Evolutionary conservation across 108 stramenopile species (phyloP).

Genomic region (Bacterosira constricta): DNA sequence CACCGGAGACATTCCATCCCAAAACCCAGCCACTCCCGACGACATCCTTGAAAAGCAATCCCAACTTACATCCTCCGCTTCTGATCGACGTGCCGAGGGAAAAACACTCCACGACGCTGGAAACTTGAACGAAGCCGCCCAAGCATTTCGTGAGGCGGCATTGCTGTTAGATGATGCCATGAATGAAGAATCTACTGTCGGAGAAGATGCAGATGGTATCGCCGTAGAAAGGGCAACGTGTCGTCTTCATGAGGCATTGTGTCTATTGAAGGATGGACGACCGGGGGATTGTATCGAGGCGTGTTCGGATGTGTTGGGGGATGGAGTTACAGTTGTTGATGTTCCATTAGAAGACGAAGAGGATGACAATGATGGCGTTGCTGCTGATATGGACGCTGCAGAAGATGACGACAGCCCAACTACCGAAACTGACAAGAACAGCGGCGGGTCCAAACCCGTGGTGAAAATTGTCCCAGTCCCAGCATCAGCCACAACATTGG

Average conservation of each 20-base stretch:
- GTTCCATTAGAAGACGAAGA: constrained; percentile 10
- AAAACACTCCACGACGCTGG: constrained; percentile 69
- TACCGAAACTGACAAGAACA: too few relatives aligned
- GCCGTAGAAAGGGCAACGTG: constrained; percentile 70
- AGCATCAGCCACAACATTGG: background rate
- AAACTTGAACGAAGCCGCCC: constrained; percentile 50
- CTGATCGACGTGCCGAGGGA: constrained; percentile 43
- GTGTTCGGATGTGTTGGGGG: constrained; percentile 66
- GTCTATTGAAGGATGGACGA: constrained; percentile 69
- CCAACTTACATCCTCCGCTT: constrained; percentile 30
- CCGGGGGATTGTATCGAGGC: constrained; percentile 57
- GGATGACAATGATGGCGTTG: background rate
- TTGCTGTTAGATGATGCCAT: constrained; percentile 27
- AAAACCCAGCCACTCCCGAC: background rate
- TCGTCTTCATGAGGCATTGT: constrained; percentile 84
- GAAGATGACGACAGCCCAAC: background rate
- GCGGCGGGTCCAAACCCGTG: too few relatives aligned
- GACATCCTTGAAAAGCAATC: constrained; percentile 21
- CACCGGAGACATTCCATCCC: background rate
- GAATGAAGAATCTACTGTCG: too few relatives aligned
- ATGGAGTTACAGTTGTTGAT: constrained; percentile 26
- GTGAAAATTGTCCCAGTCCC: constrained; percentile 4
- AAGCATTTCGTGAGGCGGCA: constrained; percentile 64
- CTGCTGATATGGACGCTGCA: background rate
- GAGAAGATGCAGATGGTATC: constrained; percentile 14